Conservation (phyloP, 176 grass and related monocot species). For the Tuctoria greenei region DNA sequence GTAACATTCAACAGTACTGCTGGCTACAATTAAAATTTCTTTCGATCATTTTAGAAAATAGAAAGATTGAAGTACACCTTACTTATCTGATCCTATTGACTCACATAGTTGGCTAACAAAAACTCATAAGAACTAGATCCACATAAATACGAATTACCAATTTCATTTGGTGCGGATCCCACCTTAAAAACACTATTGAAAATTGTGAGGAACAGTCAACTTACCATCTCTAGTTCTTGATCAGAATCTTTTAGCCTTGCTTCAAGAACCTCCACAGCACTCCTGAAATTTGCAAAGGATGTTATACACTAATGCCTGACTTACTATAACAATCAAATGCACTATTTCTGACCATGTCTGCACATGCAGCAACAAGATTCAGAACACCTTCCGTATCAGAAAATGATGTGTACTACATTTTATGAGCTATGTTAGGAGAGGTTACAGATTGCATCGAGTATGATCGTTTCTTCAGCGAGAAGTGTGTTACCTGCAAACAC, state of each 20-base stretch:
- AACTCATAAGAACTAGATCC: slow-evolving; percentile 6
- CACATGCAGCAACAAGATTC: not conserved
- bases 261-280: slow-evolving; percentile 88
- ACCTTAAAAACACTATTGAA: slow-evolving; percentile 4
- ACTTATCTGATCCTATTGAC: slow-evolving; percentile 3
- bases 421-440: slow-evolving; percentile 1
- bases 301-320: slow-evolving; percentile 1
- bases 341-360: not conserved
- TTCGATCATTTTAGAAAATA: not conserved
- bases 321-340: not conserved
- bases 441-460: not conserved
- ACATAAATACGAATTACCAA: not conserved
- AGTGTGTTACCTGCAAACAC: slow-evolving; percentile 76
- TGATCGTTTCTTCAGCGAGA: slow-evolving; percentile 1
- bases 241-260: slow-evolving; percentile 50
- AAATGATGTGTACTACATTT: not conserved
- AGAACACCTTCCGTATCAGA: not conserved
- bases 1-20: not conserved
- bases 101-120: not conserved
- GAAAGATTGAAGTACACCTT: not conserved
- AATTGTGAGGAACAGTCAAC: slow-evolving; percentile 8
- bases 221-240: slow-evolving; percentile 62
- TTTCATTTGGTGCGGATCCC: not conserved
- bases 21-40: not conserved
- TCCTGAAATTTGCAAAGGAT: slow-evolving; percentile 52